phyloP scores from a whole-genome alignment of 148 eudicot genomes.

The Amaranthus cruentus region DNA sequence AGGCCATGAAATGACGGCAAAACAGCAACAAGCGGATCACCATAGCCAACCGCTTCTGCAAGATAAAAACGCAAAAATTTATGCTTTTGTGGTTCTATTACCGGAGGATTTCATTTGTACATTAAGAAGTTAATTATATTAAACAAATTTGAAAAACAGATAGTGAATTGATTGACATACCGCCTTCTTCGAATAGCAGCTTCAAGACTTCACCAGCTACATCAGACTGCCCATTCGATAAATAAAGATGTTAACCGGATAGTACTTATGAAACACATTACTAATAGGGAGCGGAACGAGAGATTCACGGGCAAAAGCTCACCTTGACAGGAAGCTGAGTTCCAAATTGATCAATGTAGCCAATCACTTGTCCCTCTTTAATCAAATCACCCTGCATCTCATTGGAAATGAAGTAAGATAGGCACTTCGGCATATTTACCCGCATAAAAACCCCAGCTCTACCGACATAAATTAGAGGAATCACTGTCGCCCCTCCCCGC shows the following conservation, averaged over 20 bases:
- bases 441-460: neutral
- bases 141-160: neutral
- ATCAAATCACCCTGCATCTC: constrained; percentile 70
- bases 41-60: constrained; percentile 83
- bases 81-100: too few relatives aligned
- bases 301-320: constrained; percentile 22
- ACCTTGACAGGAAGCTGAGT: constrained; percentile 79
- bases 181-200: constrained; percentile 66
- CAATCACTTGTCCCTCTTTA: constrained; percentile 82
- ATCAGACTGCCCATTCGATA: constrained; percentile 56
- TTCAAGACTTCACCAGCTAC: constrained; percentile 83
- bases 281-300: constrained; percentile 9
- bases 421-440: neutral
- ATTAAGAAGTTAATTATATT: neutral
- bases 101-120: too few relatives aligned
- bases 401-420: constrained; percentile 5
- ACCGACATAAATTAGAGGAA: neutral
- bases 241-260: constrained; percentile 3
- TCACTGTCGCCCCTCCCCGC: too few relatives aligned
- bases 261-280: neutral
- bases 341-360: constrained; percentile 85
- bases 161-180: constrained; percentile 27
- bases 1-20: constrained; percentile 62
- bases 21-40: constrained; percentile 75
- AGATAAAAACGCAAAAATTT: constrained; percentile 5